Evolutionary conservation across 2,329 filamentous ascomycete genomes (phyloP), one percentile per base, ranked within the genome.

Genomic region (Endocalyx cinctus): DNA sequence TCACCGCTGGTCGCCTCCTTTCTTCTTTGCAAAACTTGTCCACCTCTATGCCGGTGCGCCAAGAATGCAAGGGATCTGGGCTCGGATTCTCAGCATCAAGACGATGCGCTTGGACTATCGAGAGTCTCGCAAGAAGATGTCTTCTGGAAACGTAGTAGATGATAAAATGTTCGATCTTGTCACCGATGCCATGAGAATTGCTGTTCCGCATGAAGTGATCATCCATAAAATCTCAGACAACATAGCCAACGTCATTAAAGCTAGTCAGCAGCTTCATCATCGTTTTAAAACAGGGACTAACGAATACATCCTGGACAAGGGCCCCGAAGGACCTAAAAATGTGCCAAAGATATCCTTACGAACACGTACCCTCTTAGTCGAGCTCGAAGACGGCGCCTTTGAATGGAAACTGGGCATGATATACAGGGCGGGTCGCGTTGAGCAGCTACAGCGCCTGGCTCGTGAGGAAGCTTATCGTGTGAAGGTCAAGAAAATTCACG

Each of bases 381-480:
- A 97, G 53, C 70, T 98, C 22, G 92, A 98, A 61, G 92, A 98
- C 56, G 90, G 92, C 31, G 83, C 87, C 0, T 98, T 98, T 51
- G 92, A 98, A 58, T 98, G 89, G 86, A 97, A 96, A 56, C 69
- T 98, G 8, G 87, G 89, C 12, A 81, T 88, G 53, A 98, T 98
- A 32, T 98, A 97, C 58, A 81, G 90, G 19, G 79, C 87, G 28
- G 92, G 94, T 1, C 72, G 90, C 14, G 69, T 89, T 35, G 92
- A 98, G 58, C 90, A 97, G 59, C 82, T 83, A 55, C 92, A 97
- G 58, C 77, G 92, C 14, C 67, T 94, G 34, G 89, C 90, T 5
- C 79, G 92, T 27, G 87, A 95, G 57, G 87, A 94, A 45, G 90
- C 90, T 0, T 97, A 94, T 60, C 70, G 79, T 11, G 68, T 94